Evolutionary conservation across 495 filamentous ascomycete species (phyloP), one percentile per base, ranked within the genome.

Genomic region (Daldinia vernicosa): DNA sequence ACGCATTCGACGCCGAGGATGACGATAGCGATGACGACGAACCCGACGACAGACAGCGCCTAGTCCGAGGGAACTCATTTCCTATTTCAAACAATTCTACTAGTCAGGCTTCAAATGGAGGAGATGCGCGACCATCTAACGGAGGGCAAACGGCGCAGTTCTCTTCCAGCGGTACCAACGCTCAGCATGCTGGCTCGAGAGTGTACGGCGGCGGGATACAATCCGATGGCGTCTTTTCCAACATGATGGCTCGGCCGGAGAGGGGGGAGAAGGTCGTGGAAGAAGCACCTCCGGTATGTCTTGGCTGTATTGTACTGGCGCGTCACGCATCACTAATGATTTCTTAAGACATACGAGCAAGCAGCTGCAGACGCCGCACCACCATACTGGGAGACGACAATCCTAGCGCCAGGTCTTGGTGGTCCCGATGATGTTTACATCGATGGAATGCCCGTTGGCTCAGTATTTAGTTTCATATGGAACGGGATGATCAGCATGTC

Each of bases 311-410:
- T 14, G 30, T 53, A 12, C 26, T 43, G 3, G 28, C 45, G 24
- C 6, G 30, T 19, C 12, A 24, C 17, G 43, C 40, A 63, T 77
- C 64, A 76, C 80, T 83, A 77, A 81, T 63, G 22, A 52, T 62
- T 60, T 54, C 28, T 40, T 68, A 47, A 98, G 94, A 93, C 94
- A 22, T 99, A 99, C 82, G 96, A 99, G 86, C 94, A 97, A 89
- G 95, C 95, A 6, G 95, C 95, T 9, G 95, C 95, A 17, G 95
- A 99, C 81, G 93, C 95, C 22, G 93, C 95, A 37, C 95, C 95
- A 0, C 95, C 96, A 2, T 99, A 98, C 79, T 99, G 95, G 95
- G 95, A 99, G 81, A 98, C 95, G 17, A 98, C 95, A 2, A 98
- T 99, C 73, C 86, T 98, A 62, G 93, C 95, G 3, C 96, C 95